phyloP scores from a whole-genome alignment of 108 stramenopile species.

The Seminavis robusta region DNA sequence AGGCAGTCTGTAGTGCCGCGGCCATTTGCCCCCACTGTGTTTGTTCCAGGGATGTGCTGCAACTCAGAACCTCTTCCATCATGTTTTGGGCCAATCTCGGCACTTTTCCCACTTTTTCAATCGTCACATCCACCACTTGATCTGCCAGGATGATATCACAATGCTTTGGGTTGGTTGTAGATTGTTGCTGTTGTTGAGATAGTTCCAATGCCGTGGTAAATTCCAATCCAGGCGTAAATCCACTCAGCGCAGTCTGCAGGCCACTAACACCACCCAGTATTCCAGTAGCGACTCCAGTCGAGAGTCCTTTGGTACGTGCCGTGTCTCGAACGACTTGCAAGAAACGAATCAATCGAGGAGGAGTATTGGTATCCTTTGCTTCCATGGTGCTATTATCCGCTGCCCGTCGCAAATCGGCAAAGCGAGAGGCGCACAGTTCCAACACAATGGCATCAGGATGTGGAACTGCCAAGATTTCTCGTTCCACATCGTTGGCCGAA shows the following conservation, averaged over 20 bases:
- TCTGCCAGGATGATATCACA: slow-evolving; percentile 42
- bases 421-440: slow-evolving; percentile 40
- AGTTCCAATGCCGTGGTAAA: slow-evolving; percentile 32
- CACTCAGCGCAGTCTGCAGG: slow-evolving; percentile 26
- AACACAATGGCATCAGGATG: slow-evolving; percentile 16
- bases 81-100: slow-evolving; percentile 15
- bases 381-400: background rate
- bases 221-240: slow-evolving; percentile 42
- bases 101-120: slow-evolving; percentile 26
- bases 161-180: background rate
- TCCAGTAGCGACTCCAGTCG: slow-evolving; percentile 32
- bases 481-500: slow-evolving; percentile 24
- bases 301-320: slow-evolving; percentile 10
- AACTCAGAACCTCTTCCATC: slow-evolving; percentile 1
- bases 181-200: too few relatives aligned
- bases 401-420: slow-evolving; percentile 24
- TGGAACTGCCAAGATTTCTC: background rate
- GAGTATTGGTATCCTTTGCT: background rate
- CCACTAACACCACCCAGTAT: slow-evolving; percentile 26
- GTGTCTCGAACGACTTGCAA: slow-evolving; percentile 22
- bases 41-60: background rate
- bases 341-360: slow-evolving; percentile 9
- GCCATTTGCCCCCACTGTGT: background rate
- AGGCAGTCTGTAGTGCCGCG: too few relatives aligned
- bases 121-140: slow-evolving; percentile 36